These are phyloP conservation scores for Zygosaccharomyces kombuchaensis DNA, from an alignment of 805 yeast species.

Conservation along the genomic window DNA sequence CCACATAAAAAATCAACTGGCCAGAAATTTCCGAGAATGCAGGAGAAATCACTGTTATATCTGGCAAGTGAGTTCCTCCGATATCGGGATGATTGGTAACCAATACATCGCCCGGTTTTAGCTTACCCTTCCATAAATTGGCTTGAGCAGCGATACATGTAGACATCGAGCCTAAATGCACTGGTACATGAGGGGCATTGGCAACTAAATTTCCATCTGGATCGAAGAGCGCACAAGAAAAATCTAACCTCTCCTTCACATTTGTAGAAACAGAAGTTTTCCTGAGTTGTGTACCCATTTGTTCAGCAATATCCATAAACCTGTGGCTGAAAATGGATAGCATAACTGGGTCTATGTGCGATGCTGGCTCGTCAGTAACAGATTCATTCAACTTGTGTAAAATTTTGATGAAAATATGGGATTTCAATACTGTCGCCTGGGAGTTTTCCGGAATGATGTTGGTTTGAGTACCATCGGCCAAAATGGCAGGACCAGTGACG, in stretches of 20 bases:
- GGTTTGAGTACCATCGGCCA: slow-evolving; percentile 78
- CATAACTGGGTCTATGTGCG: slow-evolving; percentile 57
- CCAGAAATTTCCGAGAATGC: slow-evolving; percentile 54
- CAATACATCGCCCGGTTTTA: slow-evolving; percentile 68
- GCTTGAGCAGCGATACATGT: slow-evolving; percentile 70
- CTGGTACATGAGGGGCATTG: slow-evolving; percentile 85
- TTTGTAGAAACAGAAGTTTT: slow-evolving; percentile 78
- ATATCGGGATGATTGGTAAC: slow-evolving; percentile 75
- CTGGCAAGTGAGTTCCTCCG: slow-evolving; percentile 84
- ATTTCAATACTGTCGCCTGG: slow-evolving; percentile 48
- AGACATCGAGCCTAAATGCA: slow-evolving; percentile 82
- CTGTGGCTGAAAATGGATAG: slow-evolving; percentile 75
- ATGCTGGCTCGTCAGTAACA: slow-evolving; percentile 3
- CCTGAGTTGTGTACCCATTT: slow-evolving; percentile 76
- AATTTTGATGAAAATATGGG: slow-evolving; percentile 51
- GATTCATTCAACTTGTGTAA: slow-evolving; percentile 10
- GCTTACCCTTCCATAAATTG: slow-evolving; percentile 56
- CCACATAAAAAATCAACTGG: slow-evolving; percentile 74
- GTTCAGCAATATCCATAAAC: slow-evolving; percentile 87
- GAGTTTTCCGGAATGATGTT: slow-evolving; percentile 63
- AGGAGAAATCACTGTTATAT: slow-evolving; percentile 89
- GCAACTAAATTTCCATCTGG: slow-evolving; percentile 73
- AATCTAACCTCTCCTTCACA: slow-evolving; percentile 77
- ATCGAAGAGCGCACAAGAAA: slow-evolving; percentile 78
- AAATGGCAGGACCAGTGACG: slow-evolving; percentile 66